A percentile compares a stretch with the other conserved stretches of the same genome.
Evolutionary conservation across 202 grass and related monocot species (phyloP).

Genomic region (Setaria viridis): DNA sequence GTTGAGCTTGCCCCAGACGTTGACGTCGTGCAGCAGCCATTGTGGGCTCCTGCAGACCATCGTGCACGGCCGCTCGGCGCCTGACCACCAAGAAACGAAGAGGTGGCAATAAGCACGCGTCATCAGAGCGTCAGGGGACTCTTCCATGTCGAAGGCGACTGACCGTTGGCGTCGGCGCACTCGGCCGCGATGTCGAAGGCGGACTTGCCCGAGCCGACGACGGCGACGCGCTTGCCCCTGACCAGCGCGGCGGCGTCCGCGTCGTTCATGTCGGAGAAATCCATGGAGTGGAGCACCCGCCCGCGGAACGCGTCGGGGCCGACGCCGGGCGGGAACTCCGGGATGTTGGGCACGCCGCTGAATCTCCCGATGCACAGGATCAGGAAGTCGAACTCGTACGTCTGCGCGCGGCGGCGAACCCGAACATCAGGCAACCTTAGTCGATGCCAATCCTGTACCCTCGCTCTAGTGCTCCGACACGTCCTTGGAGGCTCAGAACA

Average conservation of each 20-base stretch:
- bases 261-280: constrained; percentile 65
- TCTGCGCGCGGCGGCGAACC: constrained; percentile 9
- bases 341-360: constrained; percentile 74
- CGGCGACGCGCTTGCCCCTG: constrained; percentile 63
- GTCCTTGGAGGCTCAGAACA: background rate
- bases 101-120: background rate
- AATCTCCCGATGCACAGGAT: constrained; percentile 79
- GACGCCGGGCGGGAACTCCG: constrained; percentile 45
- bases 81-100: background rate
- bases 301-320: constrained; percentile 65
- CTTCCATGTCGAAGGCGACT: background rate
- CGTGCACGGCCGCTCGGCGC: constrained; percentile 60
- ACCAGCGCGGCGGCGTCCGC: constrained; percentile 53
- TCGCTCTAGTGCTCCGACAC: background rate
- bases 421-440: background rate
- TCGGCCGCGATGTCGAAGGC: constrained; percentile 68
- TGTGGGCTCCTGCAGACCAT: constrained; percentile 61
- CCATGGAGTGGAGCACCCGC: constrained; percentile 68
- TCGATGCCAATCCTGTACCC: background rate
- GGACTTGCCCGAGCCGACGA: constrained; percentile 68
- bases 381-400: constrained; percentile 71
- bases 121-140: background rate
- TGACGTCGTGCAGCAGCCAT: constrained; percentile 57
- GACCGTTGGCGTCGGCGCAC: constrained; percentile 72
- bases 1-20: constrained; percentile 52